Conservation (phyloP, 2,329 filamentous ascomycete genomes). For the Colletotrichum sp. region DNA sequence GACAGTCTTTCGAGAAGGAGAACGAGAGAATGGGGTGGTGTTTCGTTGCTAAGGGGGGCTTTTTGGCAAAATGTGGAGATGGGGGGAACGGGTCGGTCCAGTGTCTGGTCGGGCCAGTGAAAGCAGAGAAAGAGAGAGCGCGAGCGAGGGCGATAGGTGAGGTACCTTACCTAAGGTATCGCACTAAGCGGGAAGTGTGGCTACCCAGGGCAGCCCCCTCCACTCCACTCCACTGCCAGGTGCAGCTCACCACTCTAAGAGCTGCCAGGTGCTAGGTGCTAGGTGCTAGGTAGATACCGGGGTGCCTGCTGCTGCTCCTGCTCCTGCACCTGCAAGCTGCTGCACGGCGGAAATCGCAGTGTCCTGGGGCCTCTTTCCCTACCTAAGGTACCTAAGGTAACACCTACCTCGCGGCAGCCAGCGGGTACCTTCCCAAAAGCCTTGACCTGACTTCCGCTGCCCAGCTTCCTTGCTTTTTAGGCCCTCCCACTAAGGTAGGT, state of each 20-base stretch:
- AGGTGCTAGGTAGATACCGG: not conserved
- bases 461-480: not conserved
- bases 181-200: not conserved
- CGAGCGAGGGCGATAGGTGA: conserved; percentile 6
- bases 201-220: not conserved
- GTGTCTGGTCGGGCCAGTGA: not conserved
- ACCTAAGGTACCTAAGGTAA: not conserved
- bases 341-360: not conserved
- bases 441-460: not conserved
- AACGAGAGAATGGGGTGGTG: conserved; percentile 22
- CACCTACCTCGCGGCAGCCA: not conserved
- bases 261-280: not conserved
- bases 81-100: conserved; percentile 18
- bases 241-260: not conserved
- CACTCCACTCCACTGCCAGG: not conserved
- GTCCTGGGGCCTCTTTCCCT: not conserved
- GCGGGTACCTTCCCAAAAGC: not conserved
- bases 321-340: not conserved
- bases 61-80: conserved; percentile 23
- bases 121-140: conserved; percentile 13
- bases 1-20: conserved; percentile 22
- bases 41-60: conserved; percentile 23
- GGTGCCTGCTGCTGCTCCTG: not conserved
- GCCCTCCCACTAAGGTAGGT: not conserved
- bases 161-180: not conserved